phyloP scores from a whole-genome alignment of 257 asterid species.

The Solanum sejunctum region DNA sequence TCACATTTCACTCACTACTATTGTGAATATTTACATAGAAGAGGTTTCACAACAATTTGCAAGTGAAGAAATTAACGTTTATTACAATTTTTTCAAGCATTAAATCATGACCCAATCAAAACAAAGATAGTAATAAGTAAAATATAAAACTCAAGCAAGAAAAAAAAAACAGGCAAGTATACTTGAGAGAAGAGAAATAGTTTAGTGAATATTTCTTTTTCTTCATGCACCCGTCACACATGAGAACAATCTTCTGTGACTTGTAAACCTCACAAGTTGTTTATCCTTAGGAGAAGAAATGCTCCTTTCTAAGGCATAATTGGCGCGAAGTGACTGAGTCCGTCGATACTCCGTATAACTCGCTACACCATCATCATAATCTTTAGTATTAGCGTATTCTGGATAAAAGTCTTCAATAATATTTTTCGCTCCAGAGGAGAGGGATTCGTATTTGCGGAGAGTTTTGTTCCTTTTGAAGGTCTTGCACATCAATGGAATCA shows the following conservation, averaged over 20 bases:
- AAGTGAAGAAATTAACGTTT: background rate
- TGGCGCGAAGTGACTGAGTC: slow-evolving; percentile 22
- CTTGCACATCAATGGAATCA: slow-evolving; percentile 57
- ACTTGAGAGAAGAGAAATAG: background rate
- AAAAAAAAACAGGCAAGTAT: background rate
- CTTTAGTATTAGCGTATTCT: background rate
- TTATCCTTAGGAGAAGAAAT: background rate
- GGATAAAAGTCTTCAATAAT: slow-evolving; percentile 32
- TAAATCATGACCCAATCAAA: background rate
- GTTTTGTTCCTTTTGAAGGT: slow-evolving; percentile 40
- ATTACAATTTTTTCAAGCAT: background rate
- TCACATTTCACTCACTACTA: background rate
- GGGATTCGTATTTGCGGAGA: slow-evolving; percentile 44
- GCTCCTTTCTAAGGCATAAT: slow-evolving; percentile 1
- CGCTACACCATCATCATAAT: background rate
- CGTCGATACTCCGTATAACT: slow-evolving; percentile 20
- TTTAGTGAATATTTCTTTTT: background rate
- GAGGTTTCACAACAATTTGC: background rate
- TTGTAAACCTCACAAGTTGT: slow-evolving; percentile 27
- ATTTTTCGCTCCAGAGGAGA: slow-evolving; percentile 29
- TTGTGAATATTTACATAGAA: background rate
- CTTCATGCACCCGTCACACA: slow-evolving; percentile 26
- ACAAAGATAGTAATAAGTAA: background rate
- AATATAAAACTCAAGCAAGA: background rate
- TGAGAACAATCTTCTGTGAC: slow-evolving; percentile 15